Conservation (phyloP, 441 rosid genomes). For the Gossypium lobatum region DNA sequence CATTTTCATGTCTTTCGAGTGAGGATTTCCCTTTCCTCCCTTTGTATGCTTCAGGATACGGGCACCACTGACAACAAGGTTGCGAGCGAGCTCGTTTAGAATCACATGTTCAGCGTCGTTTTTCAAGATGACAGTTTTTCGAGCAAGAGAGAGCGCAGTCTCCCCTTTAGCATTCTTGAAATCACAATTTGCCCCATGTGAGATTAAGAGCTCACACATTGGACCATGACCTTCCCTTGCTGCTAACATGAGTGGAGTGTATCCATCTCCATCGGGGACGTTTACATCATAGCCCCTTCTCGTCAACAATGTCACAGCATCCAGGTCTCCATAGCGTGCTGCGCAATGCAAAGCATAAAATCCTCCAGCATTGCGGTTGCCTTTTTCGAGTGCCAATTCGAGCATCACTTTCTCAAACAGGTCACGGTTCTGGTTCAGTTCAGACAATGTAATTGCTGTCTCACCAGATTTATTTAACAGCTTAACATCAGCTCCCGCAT, state of each 20-base stretch:
- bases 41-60: slow-evolving; percentile 67
- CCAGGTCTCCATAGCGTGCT: slow-evolving; percentile 78
- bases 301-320: slow-evolving; percentile 63
- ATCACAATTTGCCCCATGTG: slow-evolving; percentile 55
- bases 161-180: slow-evolving; percentile 58
- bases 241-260: slow-evolving; percentile 91
- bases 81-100: slow-evolving; percentile 63
- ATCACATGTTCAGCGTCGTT: slow-evolving; percentile 51
- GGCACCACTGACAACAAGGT: slow-evolving; percentile 49
- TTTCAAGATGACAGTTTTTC: slow-evolving; percentile 15
- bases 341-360: slow-evolving; percentile 91
- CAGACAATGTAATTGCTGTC: slow-evolving; percentile 69
- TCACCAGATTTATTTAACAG: slow-evolving; percentile 58
- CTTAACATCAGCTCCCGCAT: slow-evolving; percentile 86
- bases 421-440: slow-evolving; percentile 52
- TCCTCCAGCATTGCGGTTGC: slow-evolving; percentile 58
- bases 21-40: slow-evolving; percentile 73
- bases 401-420: slow-evolving; percentile 91
- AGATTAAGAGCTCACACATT: slow-evolving; percentile 59
- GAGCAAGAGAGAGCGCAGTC: slow-evolving; percentile 58
- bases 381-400: slow-evolving; percentile 82
- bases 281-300: slow-evolving; percentile 74
- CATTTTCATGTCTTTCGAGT: slow-evolving; percentile 54
- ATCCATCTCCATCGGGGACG: slow-evolving; percentile 64
- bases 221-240: slow-evolving; percentile 70